Evolutionary conservation across 768 basidiomycete species (phyloP), one percentile per base, ranked within the genome.

Genomic region (Russula compacta): DNA sequence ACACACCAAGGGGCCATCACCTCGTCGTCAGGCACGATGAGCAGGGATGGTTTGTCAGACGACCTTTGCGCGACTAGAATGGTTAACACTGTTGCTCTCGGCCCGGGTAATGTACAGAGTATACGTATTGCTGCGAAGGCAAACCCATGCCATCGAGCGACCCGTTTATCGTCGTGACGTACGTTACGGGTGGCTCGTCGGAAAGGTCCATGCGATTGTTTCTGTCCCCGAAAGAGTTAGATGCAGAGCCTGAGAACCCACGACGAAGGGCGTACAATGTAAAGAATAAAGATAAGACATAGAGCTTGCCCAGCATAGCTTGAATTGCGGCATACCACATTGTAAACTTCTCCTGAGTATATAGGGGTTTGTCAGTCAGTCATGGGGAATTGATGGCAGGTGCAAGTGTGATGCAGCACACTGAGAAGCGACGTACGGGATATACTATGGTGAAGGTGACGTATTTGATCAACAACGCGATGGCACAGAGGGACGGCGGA

Each of bases 261-360:
- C 17, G 9, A 52, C 11, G 29, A 29, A 24, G n/a, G 8, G 29
- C 61, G 32, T 48, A 62, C 56, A 58, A 35, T 19, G 61, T 58
- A 42, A n/a, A 58, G 49, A 21, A 58, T n/a, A 62, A 21, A 8
- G 61, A 62, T 40, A 58, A 6, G 36, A 58, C 39, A 36, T 58
- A 62, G 2, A 62, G 39, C 56, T 62, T 62, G 51, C 56, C 61
- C 29, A 62, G 52, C 56, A 62, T 62, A 15, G 61, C 61, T 43
- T 62, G 61, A 8, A 62, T 53, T 35, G 46, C 9, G 11, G 51
- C 4, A 24, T 53, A 62, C 61, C 61, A 62, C 39, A 42, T 14
- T 19, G 48, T 39, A 29, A 4, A 12, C n/a, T 32, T 8, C 21
- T 50, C 51, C 61, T 62, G 46, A 15, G 42, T 14, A 32, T n/a